Evolutionary conservation across 768 basidiomycete species (phyloP).

Genomic region (Collybia mongolica): DNA sequence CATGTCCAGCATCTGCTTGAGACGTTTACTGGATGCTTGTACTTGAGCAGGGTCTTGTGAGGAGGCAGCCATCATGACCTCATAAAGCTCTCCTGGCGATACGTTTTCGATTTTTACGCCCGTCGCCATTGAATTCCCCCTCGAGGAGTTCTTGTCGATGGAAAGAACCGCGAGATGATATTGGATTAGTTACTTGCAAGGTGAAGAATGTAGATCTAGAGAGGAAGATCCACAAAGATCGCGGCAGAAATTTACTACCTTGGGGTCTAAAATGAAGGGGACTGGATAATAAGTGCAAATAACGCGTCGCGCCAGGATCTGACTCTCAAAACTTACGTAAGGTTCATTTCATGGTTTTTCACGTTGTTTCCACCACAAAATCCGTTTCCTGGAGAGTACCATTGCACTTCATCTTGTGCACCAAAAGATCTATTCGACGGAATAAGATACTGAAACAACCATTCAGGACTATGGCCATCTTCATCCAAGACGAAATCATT

Average conservation of each 20-base stretch:
- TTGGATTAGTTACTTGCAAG: background rate
- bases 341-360: slow-evolving; percentile 1
- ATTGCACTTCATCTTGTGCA: too few relatives aligned
- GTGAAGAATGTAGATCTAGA: background rate
- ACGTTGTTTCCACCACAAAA: background rate
- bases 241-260: slow-evolving; percentile 3
- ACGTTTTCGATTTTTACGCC: slow-evolving; percentile 41
- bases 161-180: background rate
- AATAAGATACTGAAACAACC: too few relatives aligned
- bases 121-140: slow-evolving; percentile 23
- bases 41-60: slow-evolving; percentile 68
- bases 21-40: slow-evolving; percentile 49
- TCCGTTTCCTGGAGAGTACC: background rate
- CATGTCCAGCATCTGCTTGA: slow-evolving; percentile 67
- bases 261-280: slow-evolving; percentile 8
- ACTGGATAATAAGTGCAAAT: slow-evolving; percentile 31
- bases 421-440: background rate
- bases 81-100: slow-evolving; percentile 62
- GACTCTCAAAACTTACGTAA: slow-evolving; percentile 15
- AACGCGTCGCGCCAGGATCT: slow-evolving; percentile 42
- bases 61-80: slow-evolving; percentile 64
- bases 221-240: background rate
- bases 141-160: slow-evolving; percentile 24
- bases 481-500: slow-evolving; percentile 37
- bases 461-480: slow-evolving; percentile 1